Percentiles rank a stretch among this genome's conserved stretches.
Evolutionary conservation across 1,284 basidiomycete species (phyloP).

Genomic region (Cronartium ribicola): DNA sequence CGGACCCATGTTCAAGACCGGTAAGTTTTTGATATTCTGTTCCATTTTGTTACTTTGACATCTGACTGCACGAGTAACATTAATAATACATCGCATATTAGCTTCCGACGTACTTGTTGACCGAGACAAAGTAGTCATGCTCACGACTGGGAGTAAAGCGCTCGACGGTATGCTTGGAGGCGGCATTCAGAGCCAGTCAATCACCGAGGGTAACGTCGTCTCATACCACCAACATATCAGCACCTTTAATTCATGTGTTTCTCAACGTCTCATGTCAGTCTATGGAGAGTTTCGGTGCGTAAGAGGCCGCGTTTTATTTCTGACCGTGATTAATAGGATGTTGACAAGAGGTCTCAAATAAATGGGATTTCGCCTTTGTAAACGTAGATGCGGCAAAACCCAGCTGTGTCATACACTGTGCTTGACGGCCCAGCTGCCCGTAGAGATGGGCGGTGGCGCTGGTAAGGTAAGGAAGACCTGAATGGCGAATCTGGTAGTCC

Average conservation of each 20-base stretch:
- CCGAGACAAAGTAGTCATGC: conserved; percentile 68
- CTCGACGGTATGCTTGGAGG: conserved; percentile 60
- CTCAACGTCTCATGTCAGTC: neutral
- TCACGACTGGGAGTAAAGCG: conserved; percentile 85
- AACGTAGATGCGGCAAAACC: conserved; percentile 80
- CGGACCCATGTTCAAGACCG: conserved; percentile 36
- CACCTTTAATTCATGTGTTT: neutral
- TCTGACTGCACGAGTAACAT: conserved; percentile 55
- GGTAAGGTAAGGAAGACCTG: conserved; percentile 62
- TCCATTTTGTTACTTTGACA: neutral
- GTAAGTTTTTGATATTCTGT: conserved; percentile 1
- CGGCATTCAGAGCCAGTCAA: conserved; percentile 41
- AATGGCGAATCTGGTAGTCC: no score
- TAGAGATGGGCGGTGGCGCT: conserved; percentile 79
- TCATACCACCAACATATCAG: conserved; percentile 19
- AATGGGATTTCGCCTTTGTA: conserved; percentile 54
- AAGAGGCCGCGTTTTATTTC: conserved; percentile 43
- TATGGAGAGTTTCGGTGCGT: conserved; percentile 38
- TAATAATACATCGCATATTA: conserved; percentile 54
- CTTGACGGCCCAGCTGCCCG: conserved; percentile 77
- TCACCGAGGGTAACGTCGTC: conserved; percentile 31
- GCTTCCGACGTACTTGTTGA: conserved; percentile 82
- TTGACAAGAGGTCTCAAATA: no score
- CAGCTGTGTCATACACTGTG: conserved; percentile 89
- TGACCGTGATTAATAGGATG: neutral